Evolutionary conservation across 768 basidiomycete genomes (phyloP), one percentile per base, ranked within the genome.

Genomic region (Trametes meyenii): DNA sequence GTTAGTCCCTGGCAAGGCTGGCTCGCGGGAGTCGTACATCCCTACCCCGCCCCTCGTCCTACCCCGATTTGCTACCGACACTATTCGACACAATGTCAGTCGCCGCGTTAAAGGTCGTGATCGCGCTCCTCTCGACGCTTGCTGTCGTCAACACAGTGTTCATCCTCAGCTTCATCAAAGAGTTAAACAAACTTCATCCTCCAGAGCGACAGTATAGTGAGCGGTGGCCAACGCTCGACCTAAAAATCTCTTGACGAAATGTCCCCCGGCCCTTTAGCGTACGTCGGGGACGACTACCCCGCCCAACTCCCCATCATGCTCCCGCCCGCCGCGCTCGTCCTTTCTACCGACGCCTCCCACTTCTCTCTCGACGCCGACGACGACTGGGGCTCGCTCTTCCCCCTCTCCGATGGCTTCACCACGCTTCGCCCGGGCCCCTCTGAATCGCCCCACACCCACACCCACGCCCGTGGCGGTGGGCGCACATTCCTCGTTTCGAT

Each of bases 351-450:
- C 39, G 58, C 61, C 6, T 67, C 54, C 0, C 71, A 71, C 50
- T 76, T 75, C 54, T 69, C 69, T 2, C 71, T 77, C 14, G 67
- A 67, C 59, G 66, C 74, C 59, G 75, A 77, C 58, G 69, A 70
- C 57, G 74, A 75, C 42, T 77, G 76, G 76, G 76, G 70, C 21
- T 68, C 72, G 3, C 65, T 76, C 8, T 77, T 55, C 54, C 54
- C 54, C 29, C 43, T 55, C 42, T 55, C 54, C 29, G 54, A 55
- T 43, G 54, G 54, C 10, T 55, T 55, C 54, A 36, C 43, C 43
- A 55, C 54, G 17, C 53, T 55, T 26, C 33, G 71, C 55, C 62
- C 63, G 16, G 12, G 38, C 17, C 53, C 56, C 19, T 38, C 54
- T 54, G 62, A n/a, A n/a, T 40, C 64, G 57, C 64, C 52, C 26